Conservation (phyloP, 768 basidiomycete species). For the Phlegmacium glaucopus region DNA sequence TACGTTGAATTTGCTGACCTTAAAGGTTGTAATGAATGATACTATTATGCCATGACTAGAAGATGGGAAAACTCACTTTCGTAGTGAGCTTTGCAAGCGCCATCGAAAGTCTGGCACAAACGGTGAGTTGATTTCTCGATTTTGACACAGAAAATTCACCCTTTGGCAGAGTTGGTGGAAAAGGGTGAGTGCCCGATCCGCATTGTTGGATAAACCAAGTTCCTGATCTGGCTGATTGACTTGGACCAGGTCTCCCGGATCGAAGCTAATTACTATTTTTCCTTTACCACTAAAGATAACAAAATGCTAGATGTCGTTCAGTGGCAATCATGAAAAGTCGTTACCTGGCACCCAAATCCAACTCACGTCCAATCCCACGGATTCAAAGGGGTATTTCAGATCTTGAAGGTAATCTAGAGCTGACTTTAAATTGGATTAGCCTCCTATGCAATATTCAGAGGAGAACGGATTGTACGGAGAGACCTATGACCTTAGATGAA, state of each 20-base stretch:
- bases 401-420: slow-evolving; percentile 7
- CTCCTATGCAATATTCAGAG: background rate
- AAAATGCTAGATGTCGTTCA: slow-evolving; percentile 1
- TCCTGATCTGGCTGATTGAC: background rate
- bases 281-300: slow-evolving; percentile 2
- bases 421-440: background rate
- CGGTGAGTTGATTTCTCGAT: background rate
- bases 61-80: background rate
- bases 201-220: background rate
- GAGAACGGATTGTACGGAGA: slow-evolving; percentile 1
- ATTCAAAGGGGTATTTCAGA: slow-evolving; percentile 3
- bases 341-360: background rate
- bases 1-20: background rate
- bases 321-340: background rate
- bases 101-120: slow-evolving; percentile 3
- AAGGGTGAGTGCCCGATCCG: background rate
- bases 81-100: slow-evolving; percentile 5
- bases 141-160: background rate
- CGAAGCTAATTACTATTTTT: slow-evolving; percentile 2
- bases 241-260: background rate
- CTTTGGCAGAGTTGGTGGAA: slow-evolving; percentile 5
- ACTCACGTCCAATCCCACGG: slow-evolving; percentile 3
- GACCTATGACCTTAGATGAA: background rate
- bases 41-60: background rate
- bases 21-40: background rate